phyloP scores from a whole-genome alignment of 805 yeast species.

The Wickerhamiella siamensis region DNA sequence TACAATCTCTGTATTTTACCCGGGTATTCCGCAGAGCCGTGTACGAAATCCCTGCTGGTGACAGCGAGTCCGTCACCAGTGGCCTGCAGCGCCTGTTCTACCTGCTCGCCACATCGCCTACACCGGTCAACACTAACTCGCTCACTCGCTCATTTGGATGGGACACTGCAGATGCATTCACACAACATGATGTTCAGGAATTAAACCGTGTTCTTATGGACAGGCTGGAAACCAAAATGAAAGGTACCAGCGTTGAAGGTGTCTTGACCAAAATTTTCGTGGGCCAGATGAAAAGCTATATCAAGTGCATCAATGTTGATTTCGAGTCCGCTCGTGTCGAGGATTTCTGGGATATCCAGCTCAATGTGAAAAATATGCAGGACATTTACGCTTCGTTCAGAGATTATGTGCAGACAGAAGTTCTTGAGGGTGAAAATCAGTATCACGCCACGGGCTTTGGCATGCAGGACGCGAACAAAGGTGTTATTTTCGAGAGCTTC shows the following conservation, averaged over 20 bases:
- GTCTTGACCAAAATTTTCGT: constrained; percentile 72
- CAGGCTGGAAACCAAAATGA: constrained; percentile 78
- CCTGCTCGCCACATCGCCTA: constrained; percentile 53
- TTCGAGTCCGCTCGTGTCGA: constrained; percentile 85
- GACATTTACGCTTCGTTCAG: constrained; percentile 63
- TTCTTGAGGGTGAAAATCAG: constrained; percentile 87
- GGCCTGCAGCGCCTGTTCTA: constrained; percentile 84
- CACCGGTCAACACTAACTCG: constrained; percentile 72
- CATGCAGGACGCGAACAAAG: constrained; percentile 90
- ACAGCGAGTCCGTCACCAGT: constrained; percentile 51
- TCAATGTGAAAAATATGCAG: constrained; percentile 74
- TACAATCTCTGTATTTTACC: constrained; percentile 85
- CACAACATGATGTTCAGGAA: constrained; percentile 97
- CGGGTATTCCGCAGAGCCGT: constrained; percentile 70
- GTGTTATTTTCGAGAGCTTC: constrained; percentile 78
- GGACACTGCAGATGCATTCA: constrained; percentile 90
- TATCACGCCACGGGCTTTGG: constrained; percentile 86
- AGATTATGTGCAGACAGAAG: constrained; percentile 77
- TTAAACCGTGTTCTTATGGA: constrained; percentile 92
- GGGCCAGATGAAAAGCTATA: constrained; percentile 91
- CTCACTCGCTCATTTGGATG: constrained; percentile 91
- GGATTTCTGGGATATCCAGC: constrained; percentile 96
- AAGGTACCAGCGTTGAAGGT: constrained; percentile 67
- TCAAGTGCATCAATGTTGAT: constrained; percentile 83
- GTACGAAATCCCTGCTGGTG: constrained; percentile 66